Evolutionary conservation across 2,329 filamentous ascomycete species (phyloP).

Genomic region (Fusarium sp.): DNA sequence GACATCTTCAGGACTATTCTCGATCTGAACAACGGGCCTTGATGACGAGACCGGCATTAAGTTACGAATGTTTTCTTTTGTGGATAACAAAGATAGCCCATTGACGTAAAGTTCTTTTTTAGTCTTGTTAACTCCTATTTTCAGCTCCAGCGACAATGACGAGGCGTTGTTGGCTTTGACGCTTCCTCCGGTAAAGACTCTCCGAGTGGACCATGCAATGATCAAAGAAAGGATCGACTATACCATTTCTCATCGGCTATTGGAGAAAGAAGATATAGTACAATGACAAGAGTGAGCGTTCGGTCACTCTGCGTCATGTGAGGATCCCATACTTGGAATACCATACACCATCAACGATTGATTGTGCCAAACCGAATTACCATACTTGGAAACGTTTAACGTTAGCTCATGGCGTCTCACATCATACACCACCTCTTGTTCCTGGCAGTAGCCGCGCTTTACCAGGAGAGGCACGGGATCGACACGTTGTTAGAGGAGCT

Average conservation of each 20-base stretch:
- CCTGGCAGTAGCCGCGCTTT: constrained; percentile 2
- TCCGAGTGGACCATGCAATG: not conserved
- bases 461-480: not conserved
- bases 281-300: not conserved
- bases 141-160: not conserved
- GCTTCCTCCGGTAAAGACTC: not conserved
- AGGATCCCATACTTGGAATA: not conserved
- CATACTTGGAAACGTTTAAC: not conserved
- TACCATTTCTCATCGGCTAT: not conserved
- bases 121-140: not conserved
- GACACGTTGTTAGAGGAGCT: not conserved
- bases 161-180: not conserved
- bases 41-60: not conserved
- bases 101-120: not conserved
- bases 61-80: not conserved
- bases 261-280: not conserved
- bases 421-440: not conserved
- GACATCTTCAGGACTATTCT: not conserved
- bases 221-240: not conserved
- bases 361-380: not conserved
- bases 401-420: constrained; percentile 3
- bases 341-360: not conserved
- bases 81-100: not conserved
- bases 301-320: not conserved
- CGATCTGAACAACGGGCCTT: not conserved